Evolutionary conservation across 2,329 filamentous ascomycete species (phyloP), one percentile per base, ranked within the genome.

Genomic region (Phoma sp.): DNA sequence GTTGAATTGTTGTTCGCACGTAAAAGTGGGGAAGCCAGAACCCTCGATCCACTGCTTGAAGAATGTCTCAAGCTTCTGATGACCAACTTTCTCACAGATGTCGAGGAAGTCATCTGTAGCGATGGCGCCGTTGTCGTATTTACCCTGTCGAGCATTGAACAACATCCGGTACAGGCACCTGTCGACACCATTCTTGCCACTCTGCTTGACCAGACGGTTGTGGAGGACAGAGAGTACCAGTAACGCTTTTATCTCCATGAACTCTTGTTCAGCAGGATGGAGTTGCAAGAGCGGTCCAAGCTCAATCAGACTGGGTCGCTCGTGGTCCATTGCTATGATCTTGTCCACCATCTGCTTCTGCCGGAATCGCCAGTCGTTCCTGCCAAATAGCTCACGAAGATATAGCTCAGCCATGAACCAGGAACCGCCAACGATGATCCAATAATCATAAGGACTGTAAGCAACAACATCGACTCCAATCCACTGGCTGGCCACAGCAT

Each of bases 371-470:
- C 96, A 95, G 66, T 96, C 92, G 71, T 99, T 99, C 71, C 96
- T 96, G 7, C 95, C 95, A 68, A 92, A 96, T 2, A 99, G 81
- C 61, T 87, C 88, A 72, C 88, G 91, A 84, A 98, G 91, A 75
- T 96, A 97, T 4, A 92, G 83, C 65, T 97, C 93, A 1, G 93
- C 92, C 84, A 99, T 96, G 78, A 92, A 99, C 79, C 93, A 93
- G 0, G 93, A 90, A 39, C 96, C 89, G 12, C 93, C 96, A 47
- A 95, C 84, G 11, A 93, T 88, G 17, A 96, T 87, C 95, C 95
- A 99, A 47, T 87, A 86, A 73, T 99, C 95, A 45, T 83, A 83
- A 15, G 87, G 85, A 33, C 89, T 87, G 68, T 92, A 91, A 0
- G 95, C 89, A 40, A 96, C 88, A 62, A 99, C 90, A 69, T 93